Conservation (phyloP, 73 alveolate species). For the Loxodes magnus region DNA sequence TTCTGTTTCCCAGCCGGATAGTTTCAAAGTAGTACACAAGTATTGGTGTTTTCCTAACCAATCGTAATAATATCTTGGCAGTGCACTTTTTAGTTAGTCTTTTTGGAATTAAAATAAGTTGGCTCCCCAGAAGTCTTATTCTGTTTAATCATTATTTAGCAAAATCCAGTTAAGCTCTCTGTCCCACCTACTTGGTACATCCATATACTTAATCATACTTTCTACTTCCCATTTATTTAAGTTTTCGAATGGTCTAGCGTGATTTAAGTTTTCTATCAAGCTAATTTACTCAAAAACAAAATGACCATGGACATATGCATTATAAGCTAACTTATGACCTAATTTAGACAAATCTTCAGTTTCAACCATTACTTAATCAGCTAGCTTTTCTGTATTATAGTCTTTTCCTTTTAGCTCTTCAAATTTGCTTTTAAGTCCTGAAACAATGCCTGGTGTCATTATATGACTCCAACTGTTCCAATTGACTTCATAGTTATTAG, state of each 20-base stretch:
- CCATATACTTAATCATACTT: background rate
- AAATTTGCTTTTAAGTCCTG: conserved; percentile 3
- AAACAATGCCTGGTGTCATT: background rate
- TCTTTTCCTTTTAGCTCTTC: conserved; percentile 7
- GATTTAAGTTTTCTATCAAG: conserved; percentile 5
- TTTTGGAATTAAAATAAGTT: conserved; percentile 9
- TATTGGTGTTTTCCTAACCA: conserved; percentile 6
- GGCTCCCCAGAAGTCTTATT: background rate
- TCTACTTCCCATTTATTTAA: conserved; percentile 1
- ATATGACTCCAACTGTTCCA: conserved; percentile 11
- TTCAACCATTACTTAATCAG: background rate
- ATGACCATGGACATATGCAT: background rate
- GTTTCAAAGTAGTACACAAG: conserved; percentile 12
- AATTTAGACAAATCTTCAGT: conserved; percentile 6
- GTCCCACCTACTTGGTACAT: conserved; percentile 5
- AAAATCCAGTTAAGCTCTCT: background rate
- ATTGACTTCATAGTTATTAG: conserved; percentile 6
- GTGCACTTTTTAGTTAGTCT: background rate
- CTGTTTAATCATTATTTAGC: conserved; percentile 5
- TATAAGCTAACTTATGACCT: background rate
- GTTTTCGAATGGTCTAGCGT: background rate
- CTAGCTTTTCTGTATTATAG: background rate
- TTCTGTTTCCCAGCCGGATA: conserved; percentile 3
- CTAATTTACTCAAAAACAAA: conserved; percentile 6
- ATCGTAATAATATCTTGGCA: conserved; percentile 6